Base-by-base conservation (phyloP, 2,329 filamentous ascomycete species). In the Cladophialophora immunda region DNA sequence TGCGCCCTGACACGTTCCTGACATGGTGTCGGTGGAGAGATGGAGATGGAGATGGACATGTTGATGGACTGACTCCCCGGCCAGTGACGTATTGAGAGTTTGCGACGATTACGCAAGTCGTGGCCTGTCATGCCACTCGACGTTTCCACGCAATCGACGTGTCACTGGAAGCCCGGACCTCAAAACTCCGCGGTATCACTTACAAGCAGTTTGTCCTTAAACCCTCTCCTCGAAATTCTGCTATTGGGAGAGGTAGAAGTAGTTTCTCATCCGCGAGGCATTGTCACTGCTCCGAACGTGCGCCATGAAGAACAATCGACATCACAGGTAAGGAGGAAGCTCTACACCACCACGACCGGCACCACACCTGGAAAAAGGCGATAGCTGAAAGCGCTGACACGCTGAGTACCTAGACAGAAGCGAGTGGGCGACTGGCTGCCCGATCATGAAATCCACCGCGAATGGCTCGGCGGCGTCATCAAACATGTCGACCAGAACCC, bases 401-500 rank as follows among this genome's bases (percentile, higher is more conserved):
- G 19, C 41, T n/a, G 57, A 22, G 38, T 30, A 38, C 25, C 2
- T 38, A 19, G 36, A 11, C 29, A 61, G 30, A 47, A n/a, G 27
- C 61, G 25, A 25, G 76, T 81, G 1, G 87, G 87, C 8, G 79
- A 79, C 41, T 92, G 89, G 89, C 83, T 91, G 30, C 88, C 88
- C 2, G 87, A 91, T 77, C 84, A 88, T 73, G 83, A 86, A 41
- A 79, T 88, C 9, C 87, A 90, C 75, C 83, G 82, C 63, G 83
- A 87, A 75, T 92, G 86, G 87, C 83, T 92, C n/a, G 78, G 79
- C 7, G 81, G 81, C 15, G 81, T 87, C 22, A 82, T 89, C 52
- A 77, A 84, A 7, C 80, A 88, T 47, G 84, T 88, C 25, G 85
- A 89, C 71, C 77, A 85, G 64, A 78, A 80, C 7, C 73, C 78